phyloP scores from a whole-genome alignment of 495 filamentous ascomycete species.

The Talaromyces ruber region DNA sequence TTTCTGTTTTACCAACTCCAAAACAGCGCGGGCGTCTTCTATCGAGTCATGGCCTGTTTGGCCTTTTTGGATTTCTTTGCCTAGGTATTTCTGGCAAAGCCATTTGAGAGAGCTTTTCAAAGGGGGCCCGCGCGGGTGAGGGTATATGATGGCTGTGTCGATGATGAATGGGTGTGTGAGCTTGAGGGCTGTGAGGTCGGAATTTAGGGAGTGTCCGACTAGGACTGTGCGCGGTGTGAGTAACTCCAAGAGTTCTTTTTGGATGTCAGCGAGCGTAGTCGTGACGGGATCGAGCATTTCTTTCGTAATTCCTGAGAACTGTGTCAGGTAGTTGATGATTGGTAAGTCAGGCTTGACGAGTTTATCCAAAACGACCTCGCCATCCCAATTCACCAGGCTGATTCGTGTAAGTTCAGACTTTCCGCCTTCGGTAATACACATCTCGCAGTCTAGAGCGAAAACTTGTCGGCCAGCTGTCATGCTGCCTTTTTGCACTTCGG shows the following conservation, averaged over 20 bases:
- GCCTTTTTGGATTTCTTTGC: constrained; percentile 77
- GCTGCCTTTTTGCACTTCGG: constrained; percentile 68
- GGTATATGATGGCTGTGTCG: constrained; percentile 81
- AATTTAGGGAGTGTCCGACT: constrained; percentile 85
- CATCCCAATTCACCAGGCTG: constrained; percentile 80
- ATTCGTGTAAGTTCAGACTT: constrained; percentile 79
- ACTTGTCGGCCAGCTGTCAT: constrained; percentile 78
- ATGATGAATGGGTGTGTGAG: constrained; percentile 87
- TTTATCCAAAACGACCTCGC: constrained; percentile 72
- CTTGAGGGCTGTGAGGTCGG: constrained; percentile 75
- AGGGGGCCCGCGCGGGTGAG: constrained; percentile 68
- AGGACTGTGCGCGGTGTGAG: constrained; percentile 71
- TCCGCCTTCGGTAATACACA: constrained; percentile 75
- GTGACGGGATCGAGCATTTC: constrained; percentile 71
- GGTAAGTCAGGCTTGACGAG: constrained; percentile 82
- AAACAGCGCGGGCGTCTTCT: constrained; percentile 82
- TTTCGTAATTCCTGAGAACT: constrained; percentile 81
- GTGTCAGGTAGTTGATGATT: constrained; percentile 85
- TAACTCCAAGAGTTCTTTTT: constrained; percentile 61
- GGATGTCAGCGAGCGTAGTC: constrained; percentile 78
- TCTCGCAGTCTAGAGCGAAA: constrained; percentile 87
- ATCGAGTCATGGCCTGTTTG: constrained; percentile 77
- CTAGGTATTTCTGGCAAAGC: constrained; percentile 70
- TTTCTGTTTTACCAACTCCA: constrained; percentile 90
- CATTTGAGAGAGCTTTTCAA: constrained; percentile 72